Percentiles rank a stretch among this genome's conserved stretches.
phyloP scores from a whole-genome alignment of 2,329 filamentous ascomycete genomes.

The Hymenoscyphus fructigenus region DNA sequence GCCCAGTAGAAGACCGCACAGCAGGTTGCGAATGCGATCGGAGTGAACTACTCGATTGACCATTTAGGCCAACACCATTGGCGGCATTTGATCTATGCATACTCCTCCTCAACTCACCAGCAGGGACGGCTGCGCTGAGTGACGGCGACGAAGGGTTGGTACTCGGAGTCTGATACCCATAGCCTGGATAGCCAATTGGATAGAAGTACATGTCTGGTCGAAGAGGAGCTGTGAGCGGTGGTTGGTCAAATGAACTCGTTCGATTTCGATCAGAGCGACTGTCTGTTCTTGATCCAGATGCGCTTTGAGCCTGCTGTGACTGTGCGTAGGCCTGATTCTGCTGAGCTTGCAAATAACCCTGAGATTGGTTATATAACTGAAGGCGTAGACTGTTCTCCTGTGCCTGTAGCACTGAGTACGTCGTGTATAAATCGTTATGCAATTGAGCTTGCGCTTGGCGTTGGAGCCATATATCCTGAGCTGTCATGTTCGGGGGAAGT shows the following conservation, averaged over 20 bases:
- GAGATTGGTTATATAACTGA: constrained; percentile 48
- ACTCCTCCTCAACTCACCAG: constrained; percentile 53
- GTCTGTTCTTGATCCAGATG: constrained; percentile 35
- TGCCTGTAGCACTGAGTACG: constrained; percentile 41
- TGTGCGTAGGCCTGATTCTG: constrained; percentile 43
- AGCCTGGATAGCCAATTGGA: constrained; percentile 44
- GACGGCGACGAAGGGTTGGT: constrained; percentile 59
- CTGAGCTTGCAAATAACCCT: constrained; percentile 43
- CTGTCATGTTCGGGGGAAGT: constrained; percentile 26
- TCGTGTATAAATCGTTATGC: constrained; percentile 39
- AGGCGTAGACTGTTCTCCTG: constrained; percentile 48
- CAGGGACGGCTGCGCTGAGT: constrained; percentile 41
- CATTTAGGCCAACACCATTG: constrained; percentile 46
- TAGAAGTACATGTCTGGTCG: constrained; percentile 57
- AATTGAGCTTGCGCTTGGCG: constrained; percentile 37
- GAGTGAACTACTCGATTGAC: constrained; percentile 53
- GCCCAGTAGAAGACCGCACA: constrained; percentile 40
- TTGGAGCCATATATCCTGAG: constrained; percentile 36
- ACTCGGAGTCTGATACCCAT: constrained; percentile 49
- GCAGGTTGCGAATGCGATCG: constrained; percentile 68
- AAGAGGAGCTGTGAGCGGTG: constrained; percentile 57
- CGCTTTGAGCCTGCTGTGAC: constrained; percentile 38
- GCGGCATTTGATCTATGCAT: constrained; percentile 53
- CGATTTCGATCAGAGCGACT: constrained; percentile 51
- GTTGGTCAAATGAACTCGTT: constrained; percentile 63